phyloP scores from a whole-genome alignment of 208 protist genomes.

The Lotmaria passim region DNA sequence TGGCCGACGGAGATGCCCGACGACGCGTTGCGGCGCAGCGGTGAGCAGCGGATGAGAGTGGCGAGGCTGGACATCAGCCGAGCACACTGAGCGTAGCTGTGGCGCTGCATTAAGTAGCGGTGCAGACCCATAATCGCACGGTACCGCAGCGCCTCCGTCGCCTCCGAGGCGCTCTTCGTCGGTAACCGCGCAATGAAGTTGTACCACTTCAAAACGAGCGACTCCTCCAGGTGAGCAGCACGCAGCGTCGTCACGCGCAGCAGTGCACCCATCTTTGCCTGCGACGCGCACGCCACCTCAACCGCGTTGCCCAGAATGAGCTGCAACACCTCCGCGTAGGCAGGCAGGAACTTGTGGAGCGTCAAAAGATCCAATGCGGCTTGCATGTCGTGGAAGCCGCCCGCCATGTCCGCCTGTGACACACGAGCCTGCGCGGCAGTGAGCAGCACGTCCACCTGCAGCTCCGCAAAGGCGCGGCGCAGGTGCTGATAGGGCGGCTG shows the following conservation, averaged over 20 bases:
- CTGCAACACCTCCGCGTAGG: conserved; percentile 50
- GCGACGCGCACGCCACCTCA: conserved; percentile 54
- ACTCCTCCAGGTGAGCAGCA: conserved; percentile 44
- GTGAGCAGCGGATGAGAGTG: conserved; percentile 69
- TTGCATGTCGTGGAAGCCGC: conserved; percentile 65
- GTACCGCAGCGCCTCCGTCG: conserved; percentile 53
- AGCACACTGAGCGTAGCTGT: conserved; percentile 79
- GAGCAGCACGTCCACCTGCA: conserved; percentile 66
- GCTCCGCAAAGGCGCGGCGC: conserved; percentile 58
- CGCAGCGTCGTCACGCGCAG: conserved; percentile 36
- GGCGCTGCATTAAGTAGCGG: conserved; percentile 73
- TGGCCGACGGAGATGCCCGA: conserved; percentile 52
- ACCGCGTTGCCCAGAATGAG: conserved; percentile 39
- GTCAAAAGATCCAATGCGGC: conserved; percentile 43
- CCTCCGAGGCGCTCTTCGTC: conserved; percentile 54
- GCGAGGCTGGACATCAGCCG: conserved; percentile 76
- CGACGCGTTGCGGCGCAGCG: conserved; percentile 41
- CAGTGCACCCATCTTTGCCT: conserved; percentile 45
- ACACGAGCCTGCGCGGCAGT: conserved; percentile 50
- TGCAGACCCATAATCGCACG: conserved; percentile 74
- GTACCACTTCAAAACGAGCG: conserved; percentile 66
- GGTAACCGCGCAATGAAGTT: conserved; percentile 61
- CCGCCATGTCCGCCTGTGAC: conserved; percentile 42
- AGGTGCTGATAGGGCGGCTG: conserved; percentile 21
- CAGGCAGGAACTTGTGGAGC: conserved; percentile 23